Base-by-base conservation (phyloP, 2,329 filamentous ascomycete species). In the Ophiocordyceps camponoti-floridani region DNA sequence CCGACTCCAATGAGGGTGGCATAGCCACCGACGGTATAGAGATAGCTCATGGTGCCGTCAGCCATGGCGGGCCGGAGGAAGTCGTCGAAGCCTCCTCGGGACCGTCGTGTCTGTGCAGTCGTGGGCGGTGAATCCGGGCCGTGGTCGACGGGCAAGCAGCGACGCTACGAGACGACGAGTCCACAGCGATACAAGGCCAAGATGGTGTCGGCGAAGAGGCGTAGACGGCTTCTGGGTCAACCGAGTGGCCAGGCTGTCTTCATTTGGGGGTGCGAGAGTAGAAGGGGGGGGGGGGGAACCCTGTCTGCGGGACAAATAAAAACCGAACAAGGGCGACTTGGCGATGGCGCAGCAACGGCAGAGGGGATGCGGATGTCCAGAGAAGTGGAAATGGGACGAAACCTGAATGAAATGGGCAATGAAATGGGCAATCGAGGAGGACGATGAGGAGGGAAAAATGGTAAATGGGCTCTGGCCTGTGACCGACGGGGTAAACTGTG, bases 1-100 rank as follows among this genome's bases (percentile, higher is more conserved):
- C 61, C 60, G 40, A 64, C 31, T 31, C 57, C 61, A 48, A 62
- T 50, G 8, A 66, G 47, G 43, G 62, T 48, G 49, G 56, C 58
- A 47, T 66, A 66, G 43, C 58, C 60, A 45, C 55, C 54, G 33
- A 62, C 45, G 30, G 62, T 65, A 50, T 61, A 63, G 30, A 63
- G 43, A 41, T 59, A 58, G 47, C 48, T 57, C 56, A 62, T 59
- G 46, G 47, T 56, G 16, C 48, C 41, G 45, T 62, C 59, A 40
- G 57, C 50, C 60, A 62, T 62, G 49, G 43, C 54, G 52, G 26
- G 16, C 27, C 14, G n/a, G 33, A 16, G 26, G 44, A 42, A 27
- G 12, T 26, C 8, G 19, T 37, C n/a, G 37, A 19, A n/a, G 12
- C 41, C 37, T 43, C 18, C 14, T 43, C 19, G 28, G 31, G 14